Percentiles rank a stretch among this genome's conserved stretches.
Evolutionary conservation across 495 filamentous ascomycete species (phyloP).

Genomic region (Penicillium manginii): DNA sequence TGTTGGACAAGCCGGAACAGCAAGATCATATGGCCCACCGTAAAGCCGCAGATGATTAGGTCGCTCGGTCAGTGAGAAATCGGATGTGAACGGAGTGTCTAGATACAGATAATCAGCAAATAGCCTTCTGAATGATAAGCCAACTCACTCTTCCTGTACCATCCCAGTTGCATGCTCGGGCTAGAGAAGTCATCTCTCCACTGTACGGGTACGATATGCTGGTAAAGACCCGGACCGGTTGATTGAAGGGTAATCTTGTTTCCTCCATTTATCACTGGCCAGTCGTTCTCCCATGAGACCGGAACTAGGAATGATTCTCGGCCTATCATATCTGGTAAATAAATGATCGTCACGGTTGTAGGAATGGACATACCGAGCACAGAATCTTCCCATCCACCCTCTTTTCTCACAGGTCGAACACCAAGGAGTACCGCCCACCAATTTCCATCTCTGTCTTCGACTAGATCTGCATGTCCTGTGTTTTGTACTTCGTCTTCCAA

Average conservation of each 20-base stretch:
- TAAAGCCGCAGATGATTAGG: constrained; percentile 40
- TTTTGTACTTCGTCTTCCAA: constrained; percentile 41
- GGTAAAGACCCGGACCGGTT: constrained; percentile 33
- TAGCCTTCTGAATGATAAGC: not conserved
- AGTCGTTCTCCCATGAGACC: constrained; percentile 50
- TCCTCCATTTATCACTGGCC: constrained; percentile 51
- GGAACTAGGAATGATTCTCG: constrained; percentile 52
- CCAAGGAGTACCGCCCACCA: constrained; percentile 54
- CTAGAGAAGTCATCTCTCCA: constrained; percentile 48
- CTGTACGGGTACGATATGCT: constrained; percentile 17
- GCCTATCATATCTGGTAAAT: constrained; percentile 25
- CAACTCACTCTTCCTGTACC: constrained; percentile 48
- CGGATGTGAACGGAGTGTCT: constrained; percentile 38
- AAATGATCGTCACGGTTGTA: not conserved
- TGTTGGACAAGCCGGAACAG: constrained; percentile 43
- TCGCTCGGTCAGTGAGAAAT: constrained; percentile 41
- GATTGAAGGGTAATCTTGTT: constrained; percentile 43
- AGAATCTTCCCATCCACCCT: constrained; percentile 37
- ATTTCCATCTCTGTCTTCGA: constrained; percentile 44
- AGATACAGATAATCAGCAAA: not conserved
- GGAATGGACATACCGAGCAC: constrained; percentile 35
- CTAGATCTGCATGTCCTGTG: constrained; percentile 49
- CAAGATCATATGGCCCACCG: constrained; percentile 47
- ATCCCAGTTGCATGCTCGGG: constrained; percentile 33
- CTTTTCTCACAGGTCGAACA: constrained; percentile 38